Conservation (phyloP, 2,329 filamentous ascomycete genomes). For the Sclerotinia borealis region DNA sequence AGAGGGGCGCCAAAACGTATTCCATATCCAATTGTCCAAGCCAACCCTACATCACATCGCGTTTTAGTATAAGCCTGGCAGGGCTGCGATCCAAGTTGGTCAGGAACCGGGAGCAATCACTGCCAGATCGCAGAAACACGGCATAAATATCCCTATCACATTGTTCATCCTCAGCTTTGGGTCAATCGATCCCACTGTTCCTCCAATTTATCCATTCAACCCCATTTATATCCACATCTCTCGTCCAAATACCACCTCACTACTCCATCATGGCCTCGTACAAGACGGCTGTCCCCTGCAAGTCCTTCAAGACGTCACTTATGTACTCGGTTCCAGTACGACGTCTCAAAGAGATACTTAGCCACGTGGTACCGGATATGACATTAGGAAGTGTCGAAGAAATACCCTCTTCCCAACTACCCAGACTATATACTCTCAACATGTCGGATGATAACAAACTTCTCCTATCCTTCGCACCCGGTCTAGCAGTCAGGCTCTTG, state of each 20-base stretch:
- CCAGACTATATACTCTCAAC: conserved; percentile 29
- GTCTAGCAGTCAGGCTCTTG: conserved; percentile 26
- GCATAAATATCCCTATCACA: not conserved
- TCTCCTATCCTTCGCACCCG: conserved; percentile 28
- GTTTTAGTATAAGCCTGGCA: not conserved
- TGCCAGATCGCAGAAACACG: not conserved
- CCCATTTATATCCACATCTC: not conserved
- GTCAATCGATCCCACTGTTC: not conserved
- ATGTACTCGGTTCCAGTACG: conserved; percentile 31
- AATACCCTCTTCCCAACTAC: conserved; percentile 29
- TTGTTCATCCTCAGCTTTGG: not conserved
- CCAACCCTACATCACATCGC: conserved; percentile 5
- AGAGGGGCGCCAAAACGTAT: not conserved
- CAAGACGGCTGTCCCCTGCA: conserved; percentile 22
- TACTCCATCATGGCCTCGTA: conserved; percentile 22
- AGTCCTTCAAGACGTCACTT: conserved; percentile 23
- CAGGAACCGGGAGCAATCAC: not conserved
- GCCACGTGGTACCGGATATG: conserved; percentile 23
- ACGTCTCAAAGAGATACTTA: conserved; percentile 30
- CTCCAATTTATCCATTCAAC: not conserved
- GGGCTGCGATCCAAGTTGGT: not conserved
- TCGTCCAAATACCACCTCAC: not conserved
- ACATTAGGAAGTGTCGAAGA: conserved; percentile 29
- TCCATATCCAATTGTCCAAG: not conserved
- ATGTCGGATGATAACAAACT: conserved; percentile 30